Conservation (phyloP, 2,329 filamentous ascomycete species). For the Trichoderma asperellum region DNA sequence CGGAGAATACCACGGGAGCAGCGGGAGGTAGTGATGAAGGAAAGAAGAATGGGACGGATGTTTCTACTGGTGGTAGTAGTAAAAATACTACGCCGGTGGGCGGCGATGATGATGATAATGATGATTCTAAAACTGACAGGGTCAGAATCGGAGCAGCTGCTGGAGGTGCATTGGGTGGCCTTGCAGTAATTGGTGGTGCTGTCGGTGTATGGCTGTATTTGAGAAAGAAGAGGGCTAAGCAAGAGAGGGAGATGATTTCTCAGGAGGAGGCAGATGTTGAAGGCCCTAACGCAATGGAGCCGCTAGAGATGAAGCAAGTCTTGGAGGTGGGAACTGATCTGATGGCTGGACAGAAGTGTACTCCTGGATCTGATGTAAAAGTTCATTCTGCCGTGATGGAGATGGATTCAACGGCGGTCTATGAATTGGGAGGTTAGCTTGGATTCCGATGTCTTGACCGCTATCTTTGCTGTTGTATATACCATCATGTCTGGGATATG, state of each 20-base stretch:
- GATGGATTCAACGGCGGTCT: background rate
- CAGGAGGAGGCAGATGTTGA: background rate
- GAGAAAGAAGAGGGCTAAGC: background rate
- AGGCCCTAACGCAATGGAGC: background rate
- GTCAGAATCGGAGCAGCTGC: background rate
- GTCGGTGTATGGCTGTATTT: background rate
- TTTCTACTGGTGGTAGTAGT: no score
- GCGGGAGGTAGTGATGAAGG: background rate
- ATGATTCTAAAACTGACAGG: background rate
- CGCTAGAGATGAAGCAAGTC: background rate
- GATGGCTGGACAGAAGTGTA: background rate
- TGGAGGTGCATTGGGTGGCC: slow-evolving; percentile 8
- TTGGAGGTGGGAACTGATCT: background rate
- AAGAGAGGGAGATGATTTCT: background rate
- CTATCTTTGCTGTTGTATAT: background rate
- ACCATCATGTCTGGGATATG: background rate
- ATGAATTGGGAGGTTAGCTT: background rate
- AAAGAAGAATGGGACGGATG: background rate
- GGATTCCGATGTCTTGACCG: background rate
- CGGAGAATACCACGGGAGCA: background rate
- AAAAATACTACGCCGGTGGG: no score
- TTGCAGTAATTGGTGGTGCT: background rate
- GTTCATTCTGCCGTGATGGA: background rate
- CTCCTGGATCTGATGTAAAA: background rate
- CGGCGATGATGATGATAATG: background rate